Base-by-base conservation (phyloP, 805 yeast genomes). In the Limtongia smithiae region DNA sequence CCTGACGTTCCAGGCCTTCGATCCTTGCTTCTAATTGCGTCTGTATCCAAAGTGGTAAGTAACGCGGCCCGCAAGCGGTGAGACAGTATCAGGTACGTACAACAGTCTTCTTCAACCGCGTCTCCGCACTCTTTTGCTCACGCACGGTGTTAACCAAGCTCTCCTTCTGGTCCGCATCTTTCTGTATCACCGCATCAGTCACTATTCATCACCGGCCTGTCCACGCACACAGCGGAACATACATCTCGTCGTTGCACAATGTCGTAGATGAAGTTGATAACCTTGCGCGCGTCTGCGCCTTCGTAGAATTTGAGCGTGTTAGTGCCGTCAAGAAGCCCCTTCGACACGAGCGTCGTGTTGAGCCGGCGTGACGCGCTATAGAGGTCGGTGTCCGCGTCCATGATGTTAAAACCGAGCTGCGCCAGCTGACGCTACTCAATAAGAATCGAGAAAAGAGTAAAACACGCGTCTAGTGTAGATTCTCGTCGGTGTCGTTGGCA, bases 311-410 rank as follows among this genome's bases (percentile, higher is more conserved):
- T 34, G 15, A 52, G 17, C 25, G 2, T 15, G 17, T 21, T 27
- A 4, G 27, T 27, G 15, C 33, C 37, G 17, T 40, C 54, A n/a
- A 54, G 11, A 5, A 51, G 35, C 9, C 58, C 58, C 24, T 51
- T 50, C 4, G 58, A 54, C 4, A 43, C 22, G 18, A 54, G 37
- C 32, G 46, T 21, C 18, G 44, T 21, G 43, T 54, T 54, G 15
- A 54, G 50, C 28, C 48, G 17, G 7, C 51, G 49, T 15, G 56
- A 51, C 5, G 50, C 56, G 20, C 54, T 46, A 7, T 35, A 24
- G n/a, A 51, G 41, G 41, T 51, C 55, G 3, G 58, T 54, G 14
- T 54, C 58, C 18, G 43, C 40, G 37, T 54, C 58, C 58, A 54
- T 54, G 3, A 14, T 24, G 22, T 25, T 25, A n/a, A n/a, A 9